Base-by-base conservation (phyloP, 192 early-diverging fungal species). In the Fimicolochytrium jonesii region DNA sequence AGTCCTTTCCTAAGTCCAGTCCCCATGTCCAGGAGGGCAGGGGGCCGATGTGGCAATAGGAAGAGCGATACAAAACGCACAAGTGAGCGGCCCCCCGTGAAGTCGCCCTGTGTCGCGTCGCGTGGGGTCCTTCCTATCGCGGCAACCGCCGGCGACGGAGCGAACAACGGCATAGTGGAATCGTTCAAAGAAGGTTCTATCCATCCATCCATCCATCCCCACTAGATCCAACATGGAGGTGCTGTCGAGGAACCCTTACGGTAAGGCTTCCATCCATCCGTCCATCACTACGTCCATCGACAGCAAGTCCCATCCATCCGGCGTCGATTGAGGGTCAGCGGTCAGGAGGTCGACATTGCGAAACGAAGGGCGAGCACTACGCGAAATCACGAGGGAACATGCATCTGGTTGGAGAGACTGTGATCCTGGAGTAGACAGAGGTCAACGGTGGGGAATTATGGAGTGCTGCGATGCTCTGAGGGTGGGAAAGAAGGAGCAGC, bases 161-260 rank as follows among this genome's bases (percentile, higher is more conserved):
- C n/a, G n/a, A n/a, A n/a, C n/a, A n/a, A n/a, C n/a, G n/a, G n/a
- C n/a, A n/a, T n/a, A n/a, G n/a, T n/a, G n/a, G n/a, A n/a, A n/a
- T n/a, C n/a, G n/a, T n/a, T n/a, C n/a, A n/a, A n/a, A n/a, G n/a
- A n/a, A n/a, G n/a, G n/a, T n/a, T 57, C 57, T n/a, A 63, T 63
- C 65, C 54, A 67, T 50, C 65, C 56, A 67, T 52, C 47, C 48
- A 51, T 67, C 65, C 4, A 33, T 9, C 13, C 20, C 56, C 18
- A 23, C 30, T 25, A 33, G 25, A 45, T 25, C 47, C 56, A 61
- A 52, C 26, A 60, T 35, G 18, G 68, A 70, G 10, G 68, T 70
- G 23, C 30, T 70, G 9, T 48, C 42, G 42, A 59, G 15, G 39
- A 70, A 70, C 61, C 55, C 36, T 18, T 70, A 58, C 53, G 68